Base-by-base conservation (phyloP, 345 rosid genomes). In the Murraya koenigii region DNA sequence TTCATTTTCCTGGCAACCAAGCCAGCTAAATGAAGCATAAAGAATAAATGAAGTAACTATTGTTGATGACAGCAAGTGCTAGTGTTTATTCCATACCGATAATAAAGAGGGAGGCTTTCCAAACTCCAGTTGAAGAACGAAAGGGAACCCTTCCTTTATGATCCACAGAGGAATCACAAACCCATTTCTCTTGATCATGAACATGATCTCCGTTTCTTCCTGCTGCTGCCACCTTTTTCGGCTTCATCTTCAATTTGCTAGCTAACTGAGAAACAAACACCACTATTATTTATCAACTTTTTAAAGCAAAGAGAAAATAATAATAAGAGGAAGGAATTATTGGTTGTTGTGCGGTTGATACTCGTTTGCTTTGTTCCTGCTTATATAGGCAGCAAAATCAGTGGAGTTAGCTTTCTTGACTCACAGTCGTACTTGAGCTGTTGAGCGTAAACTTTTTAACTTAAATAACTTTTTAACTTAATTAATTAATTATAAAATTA, bases 61-160 rank as follows among this genome's bases (percentile, higher is more conserved):
- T 44, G 49, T 44, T 44, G 49, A 44, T 13, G 17, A 44, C 1
- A 44, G 17, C 13, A 44, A 44, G 11, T 11, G 49, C 49, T 44
- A 64, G 41, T 64, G 20, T 8, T 64, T 52, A 30, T 5, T 55
- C 47, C 83, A 81, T 79, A 91, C 95, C 87, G 26, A 91, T 84
- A 70, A 91, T 89, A 77, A 89, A 88, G 75, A 88, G 84, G 25
- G 93, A 83, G 72, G 95, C 91, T 79, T 80, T 88, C 95, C 95
- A 91, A 32, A 72, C 91, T 56, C 95, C 95, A 35, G 95, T 87
- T 13, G 86, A 81, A 76, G 87, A 72, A 55, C 95, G 85, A 8
- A 83, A 89, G 80, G 95, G 92, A 58, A 87, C 55, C 47, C 80
- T 85, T 66, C 88, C 92, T 81, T 85, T 78, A 47, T 87, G 82